A percentile compares a stretch with the other conserved stretches of the same genome.
Conservation (phyloP, 106 monocot genomes). For the Dioscorea dumetorum region DNA sequence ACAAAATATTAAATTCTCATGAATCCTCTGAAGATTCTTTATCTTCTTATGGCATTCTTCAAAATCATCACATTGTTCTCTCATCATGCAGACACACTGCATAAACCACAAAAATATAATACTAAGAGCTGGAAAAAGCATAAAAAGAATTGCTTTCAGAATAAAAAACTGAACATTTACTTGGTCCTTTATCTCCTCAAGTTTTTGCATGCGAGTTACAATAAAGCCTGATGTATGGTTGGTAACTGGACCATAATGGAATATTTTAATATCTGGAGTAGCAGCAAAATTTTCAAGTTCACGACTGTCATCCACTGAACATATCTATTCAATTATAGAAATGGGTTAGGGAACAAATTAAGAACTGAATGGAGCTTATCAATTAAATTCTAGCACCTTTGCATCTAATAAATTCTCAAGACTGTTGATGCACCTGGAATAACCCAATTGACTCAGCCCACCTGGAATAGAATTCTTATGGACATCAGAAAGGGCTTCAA, state of each 20-base stretch:
- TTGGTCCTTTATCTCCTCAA: conserved; percentile 42
- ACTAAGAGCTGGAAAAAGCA: neutral
- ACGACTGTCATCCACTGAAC: conserved; percentile 47
- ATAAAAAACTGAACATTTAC: conserved; percentile 15
- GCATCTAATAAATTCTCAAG: conserved; percentile 83
- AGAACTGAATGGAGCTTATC: neutral
- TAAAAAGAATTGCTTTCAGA: neutral
- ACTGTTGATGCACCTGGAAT: conserved; percentile 92
- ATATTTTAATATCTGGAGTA: conserved; percentile 72
- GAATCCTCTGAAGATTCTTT: conserved; percentile 51
- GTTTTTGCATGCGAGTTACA: conserved; percentile 30
- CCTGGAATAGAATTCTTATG: conserved; percentile 28
- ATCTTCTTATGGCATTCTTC: conserved; percentile 37
- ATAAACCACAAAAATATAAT: conserved; percentile 14
- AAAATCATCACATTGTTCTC: conserved; percentile 44
- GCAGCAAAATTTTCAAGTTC: conserved; percentile 65
- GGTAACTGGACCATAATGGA: conserved; percentile 50
- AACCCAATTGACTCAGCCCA: conserved; percentile 48
- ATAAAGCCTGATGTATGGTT: conserved; percentile 19
- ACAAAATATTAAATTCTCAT: conserved; percentile 72
- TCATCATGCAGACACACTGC: conserved; percentile 34
- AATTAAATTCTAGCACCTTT: conserved; percentile 37
- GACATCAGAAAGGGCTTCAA: neutral
- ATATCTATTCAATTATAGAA: conserved; percentile 31
- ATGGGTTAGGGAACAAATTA: neutral